Base-by-base conservation (phyloP, 2,329 filamentous ascomycete species). In the Xylariales sp. region DNA sequence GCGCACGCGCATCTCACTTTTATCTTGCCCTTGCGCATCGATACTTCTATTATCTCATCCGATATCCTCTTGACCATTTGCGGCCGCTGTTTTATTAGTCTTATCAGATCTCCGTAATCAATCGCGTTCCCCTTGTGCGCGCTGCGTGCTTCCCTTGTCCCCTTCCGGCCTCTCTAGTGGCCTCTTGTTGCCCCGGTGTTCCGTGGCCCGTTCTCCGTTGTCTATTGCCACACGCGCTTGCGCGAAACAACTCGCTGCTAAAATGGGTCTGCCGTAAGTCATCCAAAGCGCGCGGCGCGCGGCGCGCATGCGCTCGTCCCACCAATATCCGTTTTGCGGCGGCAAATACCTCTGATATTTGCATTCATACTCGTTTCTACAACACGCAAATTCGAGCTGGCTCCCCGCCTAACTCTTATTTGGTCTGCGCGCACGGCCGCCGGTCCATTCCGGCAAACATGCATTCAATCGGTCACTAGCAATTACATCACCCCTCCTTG, bases 231-330 rank as follows among this genome's bases (percentile, higher is more conserved):
- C 53, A 65, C 61, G 58, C 69, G 55, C 56, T 39, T 39, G 60
- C 64, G 62, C 70, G 63, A 70, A 71, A 55, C 67, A 67, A 64
- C 69, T 61, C 65, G 52, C 58, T 69, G 16, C 60, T 65, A 75
- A 74, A 69, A 84, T 84, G 83, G 83, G 83, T 75, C 82, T 84
- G 58, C 83, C 82, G 83, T 84, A 81, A 83, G 83, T 82, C 66
- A 68, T 65, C 65, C 68, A 61, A 56, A 46, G 59, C 69, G 70
- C 74, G 69, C 72, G 63, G 68, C 56, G 65, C 60, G 45, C 66
- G 45, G 68, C 56, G 65, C 60, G 45, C 66, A 48, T 69, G 64
- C 71, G 64, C 69, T 49, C 28, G 49, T 56, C 28, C 54, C 48
- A 48, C 53, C 62, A 45, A 48, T 50, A 10, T 10, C 30, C n/a